A percentile compares a stretch with the other conserved stretches of the same genome.
Conservation (phyloP, 2,329 filamentous ascomycete species). For the Colletotrichum siamense region DNA sequence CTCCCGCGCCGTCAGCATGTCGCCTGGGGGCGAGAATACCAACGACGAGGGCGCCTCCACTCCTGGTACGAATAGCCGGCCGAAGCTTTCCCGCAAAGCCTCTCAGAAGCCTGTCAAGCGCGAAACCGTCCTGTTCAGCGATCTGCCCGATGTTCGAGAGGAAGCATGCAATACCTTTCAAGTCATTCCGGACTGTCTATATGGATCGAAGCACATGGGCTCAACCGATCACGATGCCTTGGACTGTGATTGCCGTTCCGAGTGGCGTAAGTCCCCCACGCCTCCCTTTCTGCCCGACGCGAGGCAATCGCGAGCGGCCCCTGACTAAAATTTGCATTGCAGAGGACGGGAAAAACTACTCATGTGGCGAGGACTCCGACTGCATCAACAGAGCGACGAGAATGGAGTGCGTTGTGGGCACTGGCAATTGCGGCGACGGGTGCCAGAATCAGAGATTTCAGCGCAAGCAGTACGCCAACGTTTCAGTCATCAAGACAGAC, state of each 20-base stretch:
- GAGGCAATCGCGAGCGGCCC: constrained; percentile 18
- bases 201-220: constrained; percentile 90
- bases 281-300: constrained; percentile 14
- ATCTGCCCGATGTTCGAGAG: constrained; percentile 78
- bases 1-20: constrained; percentile 47
- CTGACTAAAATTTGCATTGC: constrained; percentile 20
- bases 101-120: constrained; percentile 52
- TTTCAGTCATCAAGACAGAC: constrained; percentile 95
- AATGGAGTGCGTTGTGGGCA: constrained; percentile 86
- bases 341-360: constrained; percentile 74
- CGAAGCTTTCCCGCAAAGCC: constrained; percentile 52
- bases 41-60: constrained; percentile 54
- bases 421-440: constrained; percentile 81
- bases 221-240: constrained; percentile 88
- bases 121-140: constrained; percentile 70
- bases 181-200: constrained; percentile 83
- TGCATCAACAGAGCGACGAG: constrained; percentile 99
- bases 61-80: constrained; percentile 59
- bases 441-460: constrained; percentile 98
- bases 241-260: constrained; percentile 93
- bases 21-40: constrained; percentile 51
- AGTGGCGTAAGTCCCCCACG: constrained; percentile 78
- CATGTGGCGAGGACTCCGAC: constrained; percentile 94
- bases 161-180: constrained; percentile 81
- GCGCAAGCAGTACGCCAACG: constrained; percentile 85